Percentiles rank a stretch among this genome's conserved stretches.
Evolutionary conservation across 768 basidiomycete species (phyloP).

Genomic region (Dentipellis sp.): DNA sequence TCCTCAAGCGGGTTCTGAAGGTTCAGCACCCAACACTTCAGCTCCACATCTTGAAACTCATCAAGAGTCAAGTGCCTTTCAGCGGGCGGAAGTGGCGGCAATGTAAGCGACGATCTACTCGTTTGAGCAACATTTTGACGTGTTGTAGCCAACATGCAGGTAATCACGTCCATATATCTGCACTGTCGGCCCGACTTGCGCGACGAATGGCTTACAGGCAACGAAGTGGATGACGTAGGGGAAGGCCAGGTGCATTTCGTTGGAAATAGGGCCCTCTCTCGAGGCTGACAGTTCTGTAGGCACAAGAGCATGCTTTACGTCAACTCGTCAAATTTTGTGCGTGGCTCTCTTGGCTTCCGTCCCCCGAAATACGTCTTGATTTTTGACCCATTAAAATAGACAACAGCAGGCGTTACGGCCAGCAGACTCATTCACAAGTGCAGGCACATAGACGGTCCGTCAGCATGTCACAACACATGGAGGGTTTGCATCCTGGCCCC

Average conservation of each 20-base stretch:
- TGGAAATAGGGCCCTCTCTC: not conserved
- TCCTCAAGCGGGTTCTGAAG: conserved; percentile 88
- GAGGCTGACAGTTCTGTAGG: conserved; percentile 33
- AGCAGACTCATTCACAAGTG: conserved; percentile 38
- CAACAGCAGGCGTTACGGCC: conserved; percentile 85
- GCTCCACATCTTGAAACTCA: conserved; percentile 89
- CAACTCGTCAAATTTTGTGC: conserved; percentile 91
- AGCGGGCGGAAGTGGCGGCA: conserved; percentile 98
- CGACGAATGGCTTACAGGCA: conserved; percentile 95
- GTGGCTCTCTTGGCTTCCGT: conserved; percentile 23
- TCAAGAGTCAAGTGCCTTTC: conserved; percentile 98
- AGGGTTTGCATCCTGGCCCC: conserved; percentile 66
- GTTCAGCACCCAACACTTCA: conserved; percentile 93
- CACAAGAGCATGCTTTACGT: conserved; percentile 91
- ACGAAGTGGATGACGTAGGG: conserved; percentile 84
- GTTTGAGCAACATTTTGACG: not conserved
- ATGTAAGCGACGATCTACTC: conserved; percentile 35
- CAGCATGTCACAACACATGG: conserved; percentile 75
- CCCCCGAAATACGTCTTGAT: no score
- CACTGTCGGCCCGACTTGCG: conserved; percentile 95
- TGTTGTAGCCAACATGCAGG: conserved; percentile 91
- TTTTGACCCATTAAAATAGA: conserved; percentile 33
- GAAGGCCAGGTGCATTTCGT: conserved; percentile 65
- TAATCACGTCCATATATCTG: conserved; percentile 96
- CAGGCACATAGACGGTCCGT: conserved; percentile 71